A percentile compares a stretch with the other conserved stretches of the same genome.
phyloP scores from a whole-genome alignment of 805 yeast genomes.

The Grigorovia transvaalensis region DNA sequence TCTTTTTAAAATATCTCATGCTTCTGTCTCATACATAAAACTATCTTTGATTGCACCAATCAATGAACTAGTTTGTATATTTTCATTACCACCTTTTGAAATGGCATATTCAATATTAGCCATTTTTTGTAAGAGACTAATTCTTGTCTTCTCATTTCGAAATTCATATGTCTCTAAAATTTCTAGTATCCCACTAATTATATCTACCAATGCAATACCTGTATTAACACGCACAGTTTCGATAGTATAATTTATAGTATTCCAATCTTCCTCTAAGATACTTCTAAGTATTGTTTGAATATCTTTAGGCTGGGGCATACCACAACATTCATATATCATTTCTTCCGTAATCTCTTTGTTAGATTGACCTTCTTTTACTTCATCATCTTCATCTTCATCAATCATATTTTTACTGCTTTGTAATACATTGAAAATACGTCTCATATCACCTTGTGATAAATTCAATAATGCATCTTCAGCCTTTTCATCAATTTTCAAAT shows the following conservation, averaged over 20 bases:
- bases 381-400: constrained; percentile 24
- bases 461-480: constrained; percentile 59
- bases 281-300: constrained; percentile 66
- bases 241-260: constrained; percentile 59
- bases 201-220: constrained; percentile 85
- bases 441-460: constrained; percentile 91
- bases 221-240: constrained; percentile 53
- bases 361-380: constrained; percentile 11
- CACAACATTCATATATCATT: constrained; percentile 87
- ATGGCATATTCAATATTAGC: constrained; percentile 87
- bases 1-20: background rate
- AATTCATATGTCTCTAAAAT: constrained; percentile 62
- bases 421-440: constrained; percentile 83
- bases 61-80: constrained; percentile 79
- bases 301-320: constrained; percentile 88
- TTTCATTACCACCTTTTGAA: constrained; percentile 86
- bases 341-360: constrained; percentile 52
- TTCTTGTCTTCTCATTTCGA: constrained; percentile 44
- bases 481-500: constrained; percentile 42
- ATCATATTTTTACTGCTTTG: constrained; percentile 87
- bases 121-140: constrained; percentile 55
- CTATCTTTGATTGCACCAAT: constrained; percentile 69
- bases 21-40: constrained; percentile 26
- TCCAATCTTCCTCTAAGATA: constrained; percentile 81
- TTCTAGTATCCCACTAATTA: constrained; percentile 65